Evolutionary conservation across 2,329 filamentous ascomycete genomes (phyloP).

Genomic region (Talaromyces sp.): DNA sequence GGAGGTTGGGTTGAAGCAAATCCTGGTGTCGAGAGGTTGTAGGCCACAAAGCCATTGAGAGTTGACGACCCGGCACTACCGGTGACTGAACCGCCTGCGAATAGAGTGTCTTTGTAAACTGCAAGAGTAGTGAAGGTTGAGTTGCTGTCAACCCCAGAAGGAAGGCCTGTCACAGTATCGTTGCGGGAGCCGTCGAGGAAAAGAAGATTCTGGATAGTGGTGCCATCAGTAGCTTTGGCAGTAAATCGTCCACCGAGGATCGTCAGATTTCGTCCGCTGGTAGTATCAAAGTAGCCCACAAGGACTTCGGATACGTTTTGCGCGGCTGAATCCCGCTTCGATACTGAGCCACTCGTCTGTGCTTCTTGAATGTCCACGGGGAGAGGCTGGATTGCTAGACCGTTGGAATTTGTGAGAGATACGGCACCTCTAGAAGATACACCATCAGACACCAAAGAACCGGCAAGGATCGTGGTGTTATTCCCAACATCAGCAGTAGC

Average conservation of each 20-base stretch:
- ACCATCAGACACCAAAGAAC: constrained; percentile 76
- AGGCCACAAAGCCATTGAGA: constrained; percentile 74
- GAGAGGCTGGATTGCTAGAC: constrained; percentile 41
- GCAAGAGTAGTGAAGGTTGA: constrained; percentile 75
- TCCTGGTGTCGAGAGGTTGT: constrained; percentile 66
- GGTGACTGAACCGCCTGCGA: constrained; percentile 76
- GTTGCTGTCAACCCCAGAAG: constrained; percentile 61
- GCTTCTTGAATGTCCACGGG: constrained; percentile 51
- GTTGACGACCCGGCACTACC: constrained; percentile 62
- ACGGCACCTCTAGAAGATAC: constrained; percentile 71
- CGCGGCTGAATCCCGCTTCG: constrained; percentile 48
- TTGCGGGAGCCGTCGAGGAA: constrained; percentile 75
- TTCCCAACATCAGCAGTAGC: constrained; percentile 60
- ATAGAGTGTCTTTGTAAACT: constrained; percentile 66
- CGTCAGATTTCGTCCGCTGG: constrained; percentile 72
- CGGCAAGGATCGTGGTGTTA: constrained; percentile 68
- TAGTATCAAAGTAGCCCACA: constrained; percentile 73
- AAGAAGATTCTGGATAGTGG: constrained; percentile 73
- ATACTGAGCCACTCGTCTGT: constrained; percentile 24
- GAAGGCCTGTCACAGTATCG: constrained; percentile 67
- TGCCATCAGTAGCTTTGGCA: constrained; percentile 66
- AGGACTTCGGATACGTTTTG: constrained; percentile 65
- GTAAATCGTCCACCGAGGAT: constrained; percentile 85
- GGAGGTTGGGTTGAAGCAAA: constrained; percentile 71
- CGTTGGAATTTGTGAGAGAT: constrained; percentile 53